phyloP scores from a whole-genome alignment of 2,329 filamentous ascomycete genomes.

The Geosmithia putterillii region DNA sequence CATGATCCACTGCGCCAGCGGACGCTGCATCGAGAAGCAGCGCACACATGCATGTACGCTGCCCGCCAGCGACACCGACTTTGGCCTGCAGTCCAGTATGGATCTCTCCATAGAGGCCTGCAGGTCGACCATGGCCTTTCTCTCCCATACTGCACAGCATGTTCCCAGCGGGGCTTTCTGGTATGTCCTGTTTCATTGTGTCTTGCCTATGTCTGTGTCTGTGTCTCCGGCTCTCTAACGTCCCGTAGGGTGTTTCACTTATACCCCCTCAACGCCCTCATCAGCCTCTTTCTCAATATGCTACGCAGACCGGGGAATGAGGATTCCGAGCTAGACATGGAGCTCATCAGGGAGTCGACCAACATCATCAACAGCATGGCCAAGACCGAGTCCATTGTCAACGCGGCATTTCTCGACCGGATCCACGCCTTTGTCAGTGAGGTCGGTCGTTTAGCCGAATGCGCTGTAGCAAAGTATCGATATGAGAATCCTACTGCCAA shows the following conservation, averaged over 20 bases:
- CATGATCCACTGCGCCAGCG: constrained; percentile 41
- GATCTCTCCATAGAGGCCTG: constrained; percentile 42
- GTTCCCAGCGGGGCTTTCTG: constrained; percentile 36
- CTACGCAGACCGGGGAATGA: constrained; percentile 31
- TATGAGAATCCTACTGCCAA: no score
- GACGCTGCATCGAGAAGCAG: constrained; percentile 22
- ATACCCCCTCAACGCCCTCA: constrained; percentile 41
- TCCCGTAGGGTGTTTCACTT: constrained; percentile 40
- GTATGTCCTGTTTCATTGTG: constrained; percentile 12
- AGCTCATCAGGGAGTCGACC: constrained; percentile 27
- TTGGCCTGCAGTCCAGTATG: constrained; percentile 37
- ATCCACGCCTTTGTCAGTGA: constrained; percentile 31
- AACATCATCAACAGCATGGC: constrained; percentile 29
- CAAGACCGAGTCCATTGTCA: constrained; percentile 14
- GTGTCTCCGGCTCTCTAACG: background rate
- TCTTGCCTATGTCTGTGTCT: background rate
- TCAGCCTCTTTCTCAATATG: constrained; percentile 43
- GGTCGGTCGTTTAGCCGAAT: constrained; percentile 26
- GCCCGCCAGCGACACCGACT: constrained; percentile 14
- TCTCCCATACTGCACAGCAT: constrained; percentile 26
- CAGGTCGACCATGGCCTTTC: constrained; percentile 37
- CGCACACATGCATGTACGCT: background rate
- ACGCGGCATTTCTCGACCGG: constrained; percentile 24
- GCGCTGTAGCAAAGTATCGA: constrained; percentile 12
- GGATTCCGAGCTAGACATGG: constrained; percentile 29